A percentile compares a stretch with the other conserved stretches of the same genome.
phyloP scores from a whole-genome alignment of 306 rosid genomes.

The Prunus armeniaca region DNA sequence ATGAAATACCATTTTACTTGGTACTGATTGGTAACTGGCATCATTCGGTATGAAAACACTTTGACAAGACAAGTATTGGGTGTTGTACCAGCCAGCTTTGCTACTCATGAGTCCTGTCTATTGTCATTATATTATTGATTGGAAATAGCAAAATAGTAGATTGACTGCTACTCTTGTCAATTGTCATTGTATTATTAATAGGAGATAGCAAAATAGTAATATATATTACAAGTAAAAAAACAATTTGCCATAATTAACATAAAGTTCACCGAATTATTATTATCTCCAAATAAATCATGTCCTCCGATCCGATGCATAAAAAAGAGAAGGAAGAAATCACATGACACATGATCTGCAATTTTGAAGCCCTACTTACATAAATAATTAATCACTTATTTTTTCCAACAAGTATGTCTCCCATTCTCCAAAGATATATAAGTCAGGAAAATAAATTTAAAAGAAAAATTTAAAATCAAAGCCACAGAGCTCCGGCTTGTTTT shows the following conservation, averaged over 20 bases:
- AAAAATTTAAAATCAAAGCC: constrained; percentile 53
- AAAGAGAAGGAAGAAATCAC: neutral
- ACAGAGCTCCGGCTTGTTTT: constrained; percentile 87
- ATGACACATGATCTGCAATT: neutral
- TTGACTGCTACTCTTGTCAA: neutral
- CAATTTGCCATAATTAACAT: too few species aligned
- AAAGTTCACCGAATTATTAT: too few species aligned
- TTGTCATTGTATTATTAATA: fast-evolving
- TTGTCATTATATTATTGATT: too few species aligned
- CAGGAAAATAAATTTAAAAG: neutral
- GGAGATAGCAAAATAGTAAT: fast-evolving
- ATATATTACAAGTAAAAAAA: neutral
- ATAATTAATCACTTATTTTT: neutral
- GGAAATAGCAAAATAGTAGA: fast-evolving
- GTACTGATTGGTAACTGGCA: neutral
- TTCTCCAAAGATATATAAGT: neutral
- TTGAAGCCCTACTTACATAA: neutral
- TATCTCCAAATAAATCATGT: neutral
- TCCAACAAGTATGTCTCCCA: neutral
- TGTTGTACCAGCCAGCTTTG: neutral
- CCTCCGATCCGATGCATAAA: neutral
- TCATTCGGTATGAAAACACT: too few species aligned
- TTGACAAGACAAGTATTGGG: neutral
- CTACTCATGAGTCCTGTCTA: too few species aligned
- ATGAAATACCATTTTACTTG: neutral